Evolutionary conservation across 2,329 filamentous ascomycete species (phyloP).

Genomic region (Penicillium freii): DNA sequence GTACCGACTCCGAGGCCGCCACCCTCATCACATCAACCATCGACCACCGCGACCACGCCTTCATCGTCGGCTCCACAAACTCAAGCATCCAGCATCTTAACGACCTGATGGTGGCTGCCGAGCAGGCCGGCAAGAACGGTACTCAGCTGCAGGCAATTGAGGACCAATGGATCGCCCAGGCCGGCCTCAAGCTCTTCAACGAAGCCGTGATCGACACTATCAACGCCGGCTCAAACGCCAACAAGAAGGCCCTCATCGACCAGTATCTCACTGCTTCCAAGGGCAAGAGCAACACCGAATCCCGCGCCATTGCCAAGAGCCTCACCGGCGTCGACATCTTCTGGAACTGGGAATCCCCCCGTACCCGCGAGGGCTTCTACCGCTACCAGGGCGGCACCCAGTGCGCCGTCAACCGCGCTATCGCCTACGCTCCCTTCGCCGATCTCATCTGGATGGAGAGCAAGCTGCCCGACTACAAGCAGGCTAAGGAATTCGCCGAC

Average conservation of each 20-base stretch:
- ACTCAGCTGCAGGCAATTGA: slow-evolving; percentile 84
- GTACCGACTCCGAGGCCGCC: slow-evolving; percentile 95
- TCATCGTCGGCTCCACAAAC: slow-evolving; percentile 89
- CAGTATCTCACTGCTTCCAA: slow-evolving; percentile 67
- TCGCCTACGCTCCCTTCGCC: slow-evolving; percentile 88
- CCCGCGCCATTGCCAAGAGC: slow-evolving; percentile 72
- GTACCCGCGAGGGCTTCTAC: slow-evolving; percentile 94
- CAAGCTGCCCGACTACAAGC: slow-evolving; percentile 86
- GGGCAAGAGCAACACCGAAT: slow-evolving; percentile 83
- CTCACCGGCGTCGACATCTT: slow-evolving; percentile 77
- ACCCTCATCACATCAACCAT: slow-evolving; percentile 97
- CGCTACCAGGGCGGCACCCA: slow-evolving; percentile 86
- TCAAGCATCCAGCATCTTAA: slow-evolving; percentile 76
- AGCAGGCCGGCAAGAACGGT: slow-evolving; percentile 76
- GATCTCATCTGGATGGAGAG: slow-evolving; percentile 99
- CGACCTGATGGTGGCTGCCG: slow-evolving; percentile 86
- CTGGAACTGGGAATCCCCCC: slow-evolving; percentile 94
- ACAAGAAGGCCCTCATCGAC: slow-evolving; percentile 67
- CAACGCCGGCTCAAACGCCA: slow-evolving; percentile 59
- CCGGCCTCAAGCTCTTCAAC: slow-evolving; percentile 81
- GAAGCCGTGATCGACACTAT: slow-evolving; percentile 85
- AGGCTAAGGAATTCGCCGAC: slow-evolving; percentile 88
- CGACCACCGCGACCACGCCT: slow-evolving; percentile 89
- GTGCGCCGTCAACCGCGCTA: slow-evolving; percentile 83
- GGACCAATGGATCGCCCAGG: slow-evolving; percentile 78